phyloP scores from a whole-genome alignment of 2,329 filamentous ascomycete genomes.

The Ceratocystis cubensis region DNA sequence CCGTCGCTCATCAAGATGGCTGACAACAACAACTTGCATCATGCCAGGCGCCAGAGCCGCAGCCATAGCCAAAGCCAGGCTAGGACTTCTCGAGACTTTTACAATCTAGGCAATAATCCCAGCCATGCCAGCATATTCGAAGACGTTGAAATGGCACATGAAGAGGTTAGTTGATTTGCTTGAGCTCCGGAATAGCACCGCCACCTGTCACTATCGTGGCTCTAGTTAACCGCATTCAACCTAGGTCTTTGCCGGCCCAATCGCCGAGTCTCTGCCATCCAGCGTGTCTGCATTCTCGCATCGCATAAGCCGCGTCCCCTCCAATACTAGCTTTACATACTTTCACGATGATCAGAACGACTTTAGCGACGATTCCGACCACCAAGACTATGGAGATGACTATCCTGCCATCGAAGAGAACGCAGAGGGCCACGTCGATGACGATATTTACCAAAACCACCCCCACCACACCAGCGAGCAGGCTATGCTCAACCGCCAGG shows the following conservation, averaged over 20 bases:
- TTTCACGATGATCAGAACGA: slow-evolving; percentile 59
- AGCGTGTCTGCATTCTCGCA: slow-evolving; percentile 87
- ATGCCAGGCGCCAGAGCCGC: not conserved
- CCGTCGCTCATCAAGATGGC: not conserved
- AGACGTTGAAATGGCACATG: slow-evolving; percentile 97
- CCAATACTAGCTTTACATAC: slow-evolving; percentile 78
- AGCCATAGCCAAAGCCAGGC: not conserved
- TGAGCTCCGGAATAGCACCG: too few relatives aligned
- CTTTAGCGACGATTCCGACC: slow-evolving; percentile 31
- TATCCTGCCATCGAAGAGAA: slow-evolving; percentile 29
- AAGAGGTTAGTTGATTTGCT: slow-evolving; percentile 50
- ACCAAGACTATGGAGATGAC: slow-evolving; percentile 22
- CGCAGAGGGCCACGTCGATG: slow-evolving; percentile 23
- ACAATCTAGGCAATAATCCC: slow-evolving; percentile 38
- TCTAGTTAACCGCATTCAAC: too few relatives aligned
- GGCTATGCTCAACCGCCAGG: slow-evolving; percentile 23
- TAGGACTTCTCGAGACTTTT: not conserved
- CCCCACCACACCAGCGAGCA: not conserved
- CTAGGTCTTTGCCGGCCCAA: slow-evolving; percentile 74
- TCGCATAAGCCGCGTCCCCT: slow-evolving; percentile 67
- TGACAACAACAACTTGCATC: not conserved
- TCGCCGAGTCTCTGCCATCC: slow-evolving; percentile 91
- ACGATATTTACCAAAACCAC: not conserved
- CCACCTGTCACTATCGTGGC: not conserved
- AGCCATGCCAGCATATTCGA: slow-evolving; percentile 74